Evolutionary conservation across 2,329 filamentous ascomycete species (phyloP), one percentile per base, ranked within the genome.

Genomic region (Talaromyces sp.): DNA sequence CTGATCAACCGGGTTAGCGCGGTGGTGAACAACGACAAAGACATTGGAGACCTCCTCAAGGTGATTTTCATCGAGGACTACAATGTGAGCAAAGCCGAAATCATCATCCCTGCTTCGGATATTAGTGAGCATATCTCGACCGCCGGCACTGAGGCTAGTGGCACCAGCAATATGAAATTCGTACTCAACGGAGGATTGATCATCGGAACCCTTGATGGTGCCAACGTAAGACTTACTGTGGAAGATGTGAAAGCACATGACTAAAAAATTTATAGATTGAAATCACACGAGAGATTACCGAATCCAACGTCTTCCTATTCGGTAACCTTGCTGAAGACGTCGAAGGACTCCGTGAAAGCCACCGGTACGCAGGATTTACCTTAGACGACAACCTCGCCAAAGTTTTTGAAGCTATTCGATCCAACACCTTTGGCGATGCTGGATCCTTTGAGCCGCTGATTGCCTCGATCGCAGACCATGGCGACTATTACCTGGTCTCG

Each of bases 101-200:
- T 97, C 70, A 97, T 99, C 70, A 85, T 86, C 65, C 94, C 94
- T 12, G 94, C 94, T 12, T 96, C 91, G 21, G 94, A 99, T 69
- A 88, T 99, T 70, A 96, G 92, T 77, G 94, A 99, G 80, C 94
- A 99, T 75, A 99, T 99, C 71, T 97, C 94, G 2, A 99, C 94
- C 26, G 94, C 94, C 41, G 94, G 94, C 55, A 99, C 94, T 1
- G 94, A 99, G 68, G 86, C 85, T 27, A 85, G 82, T 65, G 93
- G 93, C 64, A 96, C 92, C 12, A 96, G 91, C 71, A 99, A 99
- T 85, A 99, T 99, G 94, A 99, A 99, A 78, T 99, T 99, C 75
- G 94, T 97, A 14, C 83, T 99, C 70, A 99, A 97, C 70, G 94
- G 94, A 65, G 94, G 94, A 65, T 81, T 99, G 63, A 96, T 99